Conservation (phyloP, 2,329 filamentous ascomycete species). For the Pezicula carpinea region DNA sequence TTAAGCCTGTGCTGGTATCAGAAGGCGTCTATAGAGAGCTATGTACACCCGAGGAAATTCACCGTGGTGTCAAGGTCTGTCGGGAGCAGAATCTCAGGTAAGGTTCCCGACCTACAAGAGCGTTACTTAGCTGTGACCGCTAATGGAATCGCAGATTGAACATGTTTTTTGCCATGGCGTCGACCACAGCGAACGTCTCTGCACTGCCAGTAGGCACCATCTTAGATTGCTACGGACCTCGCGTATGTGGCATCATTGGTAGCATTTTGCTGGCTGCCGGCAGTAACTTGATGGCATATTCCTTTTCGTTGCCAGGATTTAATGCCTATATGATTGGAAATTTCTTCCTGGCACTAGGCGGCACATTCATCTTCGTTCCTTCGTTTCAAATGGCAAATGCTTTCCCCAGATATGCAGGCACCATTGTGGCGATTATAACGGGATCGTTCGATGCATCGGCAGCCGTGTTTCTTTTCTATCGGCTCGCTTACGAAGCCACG, state of each 20-base stretch:
- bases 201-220: constrained; percentile 83
- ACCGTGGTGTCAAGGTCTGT: constrained; percentile 45
- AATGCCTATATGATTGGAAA: constrained; percentile 75
- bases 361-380: constrained; percentile 77
- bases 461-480: constrained; percentile 71
- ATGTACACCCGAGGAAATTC: constrained; percentile 51
- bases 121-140: no score
- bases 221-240: constrained; percentile 76
- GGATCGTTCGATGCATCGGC: constrained; percentile 82
- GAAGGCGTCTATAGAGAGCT: constrained; percentile 66
- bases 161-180: constrained; percentile 87
- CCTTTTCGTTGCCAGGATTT: constrained; percentile 52
- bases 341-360: constrained; percentile 71
- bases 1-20: constrained; percentile 73
- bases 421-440: constrained; percentile 74
- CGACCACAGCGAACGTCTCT: constrained; percentile 81
- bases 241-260: constrained; percentile 68
- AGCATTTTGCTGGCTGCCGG: constrained; percentile 64
- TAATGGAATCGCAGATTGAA: no score
- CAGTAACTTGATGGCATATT: constrained; percentile 66
- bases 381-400: constrained; percentile 83
- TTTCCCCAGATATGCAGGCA: constrained; percentile 69
- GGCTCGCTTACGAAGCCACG: constrained; percentile 61
- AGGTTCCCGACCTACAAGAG: no score
- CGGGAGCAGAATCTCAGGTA: constrained; percentile 63